Percentiles rank a stretch among this genome's conserved stretches.
Conservation (phyloP, 495 filamentous ascomycete species). For the Cudoniella acicularis region DNA sequence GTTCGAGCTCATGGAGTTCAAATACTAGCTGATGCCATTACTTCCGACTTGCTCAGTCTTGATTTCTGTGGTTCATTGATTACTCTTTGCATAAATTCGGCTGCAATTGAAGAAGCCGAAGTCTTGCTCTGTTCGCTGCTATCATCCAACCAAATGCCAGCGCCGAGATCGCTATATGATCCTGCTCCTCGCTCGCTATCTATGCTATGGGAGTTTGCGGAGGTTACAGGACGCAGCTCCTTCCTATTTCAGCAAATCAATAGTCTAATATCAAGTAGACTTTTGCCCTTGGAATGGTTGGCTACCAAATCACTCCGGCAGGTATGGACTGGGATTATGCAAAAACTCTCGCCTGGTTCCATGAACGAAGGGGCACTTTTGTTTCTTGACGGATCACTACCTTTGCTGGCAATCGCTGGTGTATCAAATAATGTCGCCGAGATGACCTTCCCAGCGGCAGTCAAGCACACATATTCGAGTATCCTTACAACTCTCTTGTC, state of each 20-base stretch:
- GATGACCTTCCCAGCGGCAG: constrained; percentile 20
- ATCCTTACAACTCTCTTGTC: constrained; percentile 32
- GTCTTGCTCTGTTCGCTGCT: constrained; percentile 33
- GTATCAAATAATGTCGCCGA: not conserved
- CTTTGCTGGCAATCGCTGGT: constrained; percentile 27
- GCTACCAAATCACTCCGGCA: constrained; percentile 35
- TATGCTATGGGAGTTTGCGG: constrained; percentile 28
- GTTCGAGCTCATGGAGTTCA: constrained; percentile 65
- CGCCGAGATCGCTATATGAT: constrained; percentile 30
- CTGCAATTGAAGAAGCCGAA: constrained; percentile 37
- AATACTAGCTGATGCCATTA: constrained; percentile 53
- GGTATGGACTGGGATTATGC: constrained; percentile 34
- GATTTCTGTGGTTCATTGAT: constrained; percentile 37
- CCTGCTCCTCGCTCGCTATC: constrained; percentile 21
- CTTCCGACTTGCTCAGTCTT: constrained; percentile 40
- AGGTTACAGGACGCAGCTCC: constrained; percentile 20
- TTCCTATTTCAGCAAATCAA: constrained; percentile 36
- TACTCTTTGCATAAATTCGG: constrained; percentile 35
- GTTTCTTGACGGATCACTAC: constrained; percentile 33
- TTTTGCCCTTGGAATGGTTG: constrained; percentile 41
- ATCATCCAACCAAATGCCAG: constrained; percentile 31
- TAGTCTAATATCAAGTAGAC: constrained; percentile 28
- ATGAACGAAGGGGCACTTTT: constrained; percentile 31
- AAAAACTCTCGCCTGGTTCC: constrained; percentile 26
- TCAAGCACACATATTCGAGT: constrained; percentile 32